Evolutionary conservation across 306 rosid species (phyloP), one percentile per base, ranked within the genome.

Genomic region (Geum urbanum): DNA sequence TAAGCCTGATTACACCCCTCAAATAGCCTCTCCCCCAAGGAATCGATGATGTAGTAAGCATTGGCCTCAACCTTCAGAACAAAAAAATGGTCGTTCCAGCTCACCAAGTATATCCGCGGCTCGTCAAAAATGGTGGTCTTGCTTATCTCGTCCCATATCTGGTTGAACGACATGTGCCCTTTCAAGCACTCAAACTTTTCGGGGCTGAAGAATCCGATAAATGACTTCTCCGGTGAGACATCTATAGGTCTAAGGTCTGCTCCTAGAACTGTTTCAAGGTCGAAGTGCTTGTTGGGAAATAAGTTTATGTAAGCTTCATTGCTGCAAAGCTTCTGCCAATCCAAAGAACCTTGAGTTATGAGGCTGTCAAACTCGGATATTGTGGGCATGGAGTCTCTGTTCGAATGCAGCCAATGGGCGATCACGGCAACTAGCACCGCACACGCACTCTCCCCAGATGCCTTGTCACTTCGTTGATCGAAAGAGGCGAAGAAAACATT

Each of bases 71-170:
- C 78, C 82, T 88, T 88, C 69, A 92, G 57, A 43, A 88, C 88
- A 10, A 88, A 92, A 84, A 90, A 90, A 75, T 92, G 97, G 74
- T 90, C 96, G 5, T 92, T 90, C 98, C 96, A 92, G 74, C 96
- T 85, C 55, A 90, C 91, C 37, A 92, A 88, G 86, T 86, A 92
- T 71, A 92, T 67, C 20, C 74, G 80, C 3, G 87, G 72, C 20
- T 80, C 60, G 6, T 8, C 50, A 41, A 44, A 39, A 7, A 7
- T 22, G 32, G 62, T 63, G 7, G 71, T 55, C 7, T 48, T 75
- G 8, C 68, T 65, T 56, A 90, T 80, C 83, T 80, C 83, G 3
- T 75, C 72, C 97, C 97, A 92, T 22, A 88, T 88, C 45, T 82
- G 81, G 35, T 87, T 91, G 55, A 90, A 85, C 0, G 97, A 85